Evolutionary conservation across 257 asterid species (phyloP).

Genomic region (Nicotiana knightiana): DNA sequence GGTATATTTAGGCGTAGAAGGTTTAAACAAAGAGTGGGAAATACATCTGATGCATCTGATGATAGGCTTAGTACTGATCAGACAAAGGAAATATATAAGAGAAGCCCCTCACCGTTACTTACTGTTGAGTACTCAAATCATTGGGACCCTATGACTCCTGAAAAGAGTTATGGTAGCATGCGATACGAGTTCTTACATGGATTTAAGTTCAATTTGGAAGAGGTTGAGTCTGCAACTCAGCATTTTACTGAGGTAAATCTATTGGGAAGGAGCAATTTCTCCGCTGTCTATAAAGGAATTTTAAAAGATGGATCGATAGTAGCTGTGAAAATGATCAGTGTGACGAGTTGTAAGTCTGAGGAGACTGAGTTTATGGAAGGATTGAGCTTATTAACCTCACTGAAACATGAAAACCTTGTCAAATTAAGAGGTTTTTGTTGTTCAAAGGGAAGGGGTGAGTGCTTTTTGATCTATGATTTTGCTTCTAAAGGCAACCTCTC

Average conservation of each 20-base stretch:
- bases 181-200: slow-evolving; percentile 30
- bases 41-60: slow-evolving; percentile 46
- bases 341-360: slow-evolving; percentile 70
- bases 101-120: slow-evolving; percentile 56
- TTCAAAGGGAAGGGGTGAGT: slow-evolving; percentile 86
- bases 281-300: slow-evolving; percentile 67
- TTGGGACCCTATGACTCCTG: slow-evolving; percentile 38
- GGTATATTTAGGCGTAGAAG: slow-evolving; percentile 37
- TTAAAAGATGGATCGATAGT: slow-evolving; percentile 72
- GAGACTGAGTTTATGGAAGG: slow-evolving; percentile 80
- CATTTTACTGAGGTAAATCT: slow-evolving; percentile 76
- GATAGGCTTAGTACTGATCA: slow-evolving; percentile 42
- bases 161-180: slow-evolving; percentile 32
- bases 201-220: slow-evolving; percentile 68
- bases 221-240: slow-evolving; percentile 88
- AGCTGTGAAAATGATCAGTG: slow-evolving; percentile 68
- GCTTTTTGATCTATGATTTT: slow-evolving; percentile 70
- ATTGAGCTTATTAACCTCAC: slow-evolving; percentile 54
- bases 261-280: slow-evolving; percentile 76
- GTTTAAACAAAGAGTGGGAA: slow-evolving; percentile 57
- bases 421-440: slow-evolving; percentile 75
- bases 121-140: slow-evolving; percentile 40
- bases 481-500: slow-evolving; percentile 67
- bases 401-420: slow-evolving; percentile 71
- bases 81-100: slow-evolving; percentile 33